Percentiles rank a stretch among this genome's conserved stretches.
phyloP scores from a whole-genome alignment of 2,329 filamentous ascomycete species.

The Phaeoacremonium minimum region DNA sequence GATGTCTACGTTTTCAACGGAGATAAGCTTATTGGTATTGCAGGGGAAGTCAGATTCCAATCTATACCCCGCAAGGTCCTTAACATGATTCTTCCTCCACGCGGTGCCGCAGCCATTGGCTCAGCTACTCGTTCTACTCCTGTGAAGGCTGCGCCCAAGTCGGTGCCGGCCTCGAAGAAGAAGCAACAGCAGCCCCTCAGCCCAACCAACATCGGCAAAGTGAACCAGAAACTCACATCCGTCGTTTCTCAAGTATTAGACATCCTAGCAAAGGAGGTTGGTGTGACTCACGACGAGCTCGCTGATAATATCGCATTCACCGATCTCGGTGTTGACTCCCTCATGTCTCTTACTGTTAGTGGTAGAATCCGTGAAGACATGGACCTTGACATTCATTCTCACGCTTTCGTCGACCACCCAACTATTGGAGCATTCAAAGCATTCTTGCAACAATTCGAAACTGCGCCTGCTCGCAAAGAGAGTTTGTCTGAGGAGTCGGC shows the following conservation, averaged over 20 bases:
- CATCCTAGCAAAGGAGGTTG: conserved; percentile 53
- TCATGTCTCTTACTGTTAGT: conserved; percentile 56
- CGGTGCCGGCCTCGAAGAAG: conserved; percentile 26
- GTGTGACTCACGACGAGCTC: conserved; percentile 49
- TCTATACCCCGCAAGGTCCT: conserved; percentile 62
- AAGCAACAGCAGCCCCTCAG: conserved; percentile 40
- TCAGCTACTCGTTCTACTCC: conserved; percentile 28
- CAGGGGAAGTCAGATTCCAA: conserved; percentile 60
- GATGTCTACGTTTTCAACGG: conserved; percentile 52
- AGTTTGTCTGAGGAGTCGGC: conserved; percentile 22
- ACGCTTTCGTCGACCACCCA: conserved; percentile 48
- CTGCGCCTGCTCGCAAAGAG: conserved; percentile 16
- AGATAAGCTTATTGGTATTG: conserved; percentile 41
- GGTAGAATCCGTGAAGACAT: conserved; percentile 55
- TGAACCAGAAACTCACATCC: conserved; percentile 46
- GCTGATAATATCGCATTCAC: conserved; percentile 51
- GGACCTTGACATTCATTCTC: conserved; percentile 47
- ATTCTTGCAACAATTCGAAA: conserved; percentile 34
- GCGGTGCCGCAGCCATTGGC: conserved; percentile 34
- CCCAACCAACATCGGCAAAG: conserved; percentile 38
- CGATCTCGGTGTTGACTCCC: conserved; percentile 56
- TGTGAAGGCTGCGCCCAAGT: conserved; percentile 23
- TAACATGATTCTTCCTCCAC: conserved; percentile 62
- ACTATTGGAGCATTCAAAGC: conserved; percentile 50
- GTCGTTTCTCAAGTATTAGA: conserved; percentile 42